Evolutionary conservation across 2,329 filamentous ascomycete species (phyloP).

Genomic region (Trichoderma sp.): DNA sequence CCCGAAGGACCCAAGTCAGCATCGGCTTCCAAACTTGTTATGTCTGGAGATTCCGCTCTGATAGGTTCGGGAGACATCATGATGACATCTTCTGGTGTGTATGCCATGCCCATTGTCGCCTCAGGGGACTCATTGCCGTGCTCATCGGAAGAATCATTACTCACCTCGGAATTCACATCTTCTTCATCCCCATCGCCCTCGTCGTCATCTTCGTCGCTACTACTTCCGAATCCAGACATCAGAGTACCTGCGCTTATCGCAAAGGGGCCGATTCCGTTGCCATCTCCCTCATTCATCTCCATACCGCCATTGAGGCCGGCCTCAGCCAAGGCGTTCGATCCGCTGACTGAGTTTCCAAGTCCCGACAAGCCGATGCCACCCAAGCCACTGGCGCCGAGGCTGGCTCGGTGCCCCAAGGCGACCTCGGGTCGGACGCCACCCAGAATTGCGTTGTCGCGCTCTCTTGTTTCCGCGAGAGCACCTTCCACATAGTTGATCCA

Average conservation of each 20-base stretch:
- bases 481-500: slow-evolving; percentile 97
- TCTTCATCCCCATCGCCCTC: slow-evolving; percentile 84
- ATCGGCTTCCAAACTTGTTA: slow-evolving; percentile 20
- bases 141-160: slow-evolving; percentile 40
- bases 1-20: not conserved
- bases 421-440: slow-evolving; percentile 92
- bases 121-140: slow-evolving; percentile 29
- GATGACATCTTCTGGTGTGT: slow-evolving; percentile 31
- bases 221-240: slow-evolving; percentile 89
- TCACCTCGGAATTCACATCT: slow-evolving; percentile 66
- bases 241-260: slow-evolving; percentile 70
- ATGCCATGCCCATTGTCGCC: slow-evolving; percentile 28
- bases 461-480: slow-evolving; percentile 85
- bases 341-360: slow-evolving; percentile 37
- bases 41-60: slow-evolving; percentile 25
- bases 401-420: slow-evolving; percentile 73
- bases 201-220: slow-evolving; percentile 93
- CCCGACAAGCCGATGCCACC: slow-evolving; percentile 49
- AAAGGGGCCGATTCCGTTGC: slow-evolving; percentile 68
- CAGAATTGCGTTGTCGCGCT: slow-evolving; percentile 96
- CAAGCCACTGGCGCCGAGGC: slow-evolving; percentile 47
- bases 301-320: slow-evolving; percentile 76
- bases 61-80: slow-evolving; percentile 34
- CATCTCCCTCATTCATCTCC: slow-evolving; percentile 62
- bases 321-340: slow-evolving; percentile 71